Percentiles rank a stretch among this genome's conserved stretches.
These are phyloP conservation scores for Castanea sativa DNA, from an alignment of 306 rosid species.

Conservation along the genomic window DNA sequence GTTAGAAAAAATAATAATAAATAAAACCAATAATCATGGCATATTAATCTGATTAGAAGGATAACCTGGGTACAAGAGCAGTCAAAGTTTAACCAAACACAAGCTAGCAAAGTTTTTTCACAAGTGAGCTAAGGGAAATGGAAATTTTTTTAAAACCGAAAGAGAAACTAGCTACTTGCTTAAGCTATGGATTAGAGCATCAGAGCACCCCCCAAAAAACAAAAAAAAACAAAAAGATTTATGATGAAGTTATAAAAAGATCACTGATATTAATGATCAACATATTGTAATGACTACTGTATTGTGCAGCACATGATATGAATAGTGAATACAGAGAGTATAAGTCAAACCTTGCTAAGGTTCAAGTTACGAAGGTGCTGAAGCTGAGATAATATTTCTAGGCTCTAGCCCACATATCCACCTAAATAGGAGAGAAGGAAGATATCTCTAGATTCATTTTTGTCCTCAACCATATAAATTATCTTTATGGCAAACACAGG, in stretches of 20 bases:
- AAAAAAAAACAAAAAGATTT: not conserved
- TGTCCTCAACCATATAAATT: not conserved
- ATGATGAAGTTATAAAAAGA: not conserved
- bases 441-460: not conserved
- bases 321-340: not conserved
- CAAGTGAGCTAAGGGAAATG: not conserved
- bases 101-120: not conserved
- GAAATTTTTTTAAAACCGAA: not conserved
- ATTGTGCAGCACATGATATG: not conserved
- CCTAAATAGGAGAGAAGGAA: not conserved
- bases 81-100: not conserved
- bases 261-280: not conserved
- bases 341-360: conserved; percentile 4
- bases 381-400: not conserved
- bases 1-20: not conserved
- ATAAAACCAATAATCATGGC: not conserved
- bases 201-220: not conserved
- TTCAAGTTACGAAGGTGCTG: conserved; percentile 4
- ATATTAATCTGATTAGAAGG: not conserved
- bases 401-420: not conserved
- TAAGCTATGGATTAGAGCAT: not conserved
- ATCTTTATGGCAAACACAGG: not conserved
- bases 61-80: not conserved
- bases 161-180: not conserved
- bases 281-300: conserved; percentile 5